A percentile compares a stretch with the other conserved stretches of the same genome.
phyloP scores from a whole-genome alignment of 1,284 basidiomycete species.

The Sporisorium scitamineum region DNA sequence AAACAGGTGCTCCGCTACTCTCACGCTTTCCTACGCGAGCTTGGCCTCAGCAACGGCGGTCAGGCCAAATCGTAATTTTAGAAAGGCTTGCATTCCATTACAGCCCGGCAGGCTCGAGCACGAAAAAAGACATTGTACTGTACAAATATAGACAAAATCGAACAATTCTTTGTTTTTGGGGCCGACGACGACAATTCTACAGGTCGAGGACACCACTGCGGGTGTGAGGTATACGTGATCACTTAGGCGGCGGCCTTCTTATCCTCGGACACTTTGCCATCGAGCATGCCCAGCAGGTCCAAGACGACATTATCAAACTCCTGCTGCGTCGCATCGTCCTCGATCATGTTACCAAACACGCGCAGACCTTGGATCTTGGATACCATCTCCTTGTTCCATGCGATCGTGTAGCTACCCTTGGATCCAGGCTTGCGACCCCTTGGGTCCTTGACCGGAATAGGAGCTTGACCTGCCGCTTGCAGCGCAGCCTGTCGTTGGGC shows the following conservation, averaged over 20 bases:
- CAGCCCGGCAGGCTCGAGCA: background rate
- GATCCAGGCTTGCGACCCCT: slow-evolving; percentile 25
- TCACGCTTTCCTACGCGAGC: slow-evolving; percentile 34
- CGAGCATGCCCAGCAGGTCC: slow-evolving; percentile 40
- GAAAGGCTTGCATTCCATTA: background rate
- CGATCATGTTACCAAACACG: slow-evolving; percentile 50
- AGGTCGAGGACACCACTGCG: background rate
- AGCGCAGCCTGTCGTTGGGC: slow-evolving; percentile 27
- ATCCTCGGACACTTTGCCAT: slow-evolving; percentile 39
- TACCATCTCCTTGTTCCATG: slow-evolving; percentile 48
- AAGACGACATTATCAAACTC: slow-evolving; percentile 43
- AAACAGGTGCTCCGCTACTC: slow-evolving; percentile 70
- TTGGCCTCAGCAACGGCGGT: slow-evolving; percentile 10
- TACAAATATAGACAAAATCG: slow-evolving; percentile 11
- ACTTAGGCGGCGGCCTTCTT: slow-evolving; percentile 2
- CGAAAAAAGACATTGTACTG: background rate
- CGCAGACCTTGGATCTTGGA: slow-evolving; percentile 41
- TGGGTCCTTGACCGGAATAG: slow-evolving; percentile 37
- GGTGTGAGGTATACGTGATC: background rate
- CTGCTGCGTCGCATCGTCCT: slow-evolving; percentile 46
- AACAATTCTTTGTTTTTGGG: background rate
- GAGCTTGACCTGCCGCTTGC: slow-evolving; percentile 33
- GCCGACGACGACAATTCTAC: background rate
- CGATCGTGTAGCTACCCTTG: slow-evolving; percentile 36
- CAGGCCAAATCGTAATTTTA: background rate